Evolutionary conservation across 768 basidiomycete species (phyloP), one percentile per base, ranked within the genome.

Genomic region (Rhodotorula taiwanensis): DNA sequence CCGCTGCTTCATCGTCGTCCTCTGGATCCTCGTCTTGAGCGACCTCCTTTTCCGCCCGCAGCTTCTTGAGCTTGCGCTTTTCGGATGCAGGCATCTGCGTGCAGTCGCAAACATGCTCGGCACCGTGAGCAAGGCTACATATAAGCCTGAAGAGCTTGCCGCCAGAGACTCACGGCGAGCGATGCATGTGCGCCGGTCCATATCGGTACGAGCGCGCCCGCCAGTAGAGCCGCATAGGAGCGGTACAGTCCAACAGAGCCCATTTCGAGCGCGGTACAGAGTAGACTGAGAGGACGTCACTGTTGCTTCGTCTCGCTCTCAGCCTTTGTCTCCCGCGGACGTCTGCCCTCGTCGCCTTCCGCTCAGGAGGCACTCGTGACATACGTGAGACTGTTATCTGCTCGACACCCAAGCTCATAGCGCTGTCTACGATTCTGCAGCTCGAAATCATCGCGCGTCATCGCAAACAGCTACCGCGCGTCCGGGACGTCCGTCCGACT

Each of bases 1-100:
- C 74, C 10, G 79, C 70, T 9, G 73, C 70, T 14, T 84, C 81
- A 10, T 84, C 80, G 10, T 85, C 81, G 9, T 84, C 80, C 4
- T 81, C 80, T 0, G 81, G 80, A 1, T 80, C 83, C 13, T 81
- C 81, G 4, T 79, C 79, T 2, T 78, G 54, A 16, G n/a, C 76
- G 25, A 67, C 70, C 25, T 55, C 57, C 47, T 70, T 70, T 28
- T 73, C 52, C 10, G 34, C 42, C 13, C 42, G 69, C 27, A 43
- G 52, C 20, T 44, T 36, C 18, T 45, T 55, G 34, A 60, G 58
- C 43, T 43, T 34, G 42, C 55, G 49, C 56, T 55, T 55, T 30
- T 50, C 53, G 21, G 42, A 33, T 39, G 60, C 63, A 10, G 71
- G 69, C 42, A 63, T 62, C 65, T 69, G 59, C 20, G 2, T 5